phyloP scores from a whole-genome alignment of 805 yeast genomes.

The Starmerella riodocensis region DNA sequence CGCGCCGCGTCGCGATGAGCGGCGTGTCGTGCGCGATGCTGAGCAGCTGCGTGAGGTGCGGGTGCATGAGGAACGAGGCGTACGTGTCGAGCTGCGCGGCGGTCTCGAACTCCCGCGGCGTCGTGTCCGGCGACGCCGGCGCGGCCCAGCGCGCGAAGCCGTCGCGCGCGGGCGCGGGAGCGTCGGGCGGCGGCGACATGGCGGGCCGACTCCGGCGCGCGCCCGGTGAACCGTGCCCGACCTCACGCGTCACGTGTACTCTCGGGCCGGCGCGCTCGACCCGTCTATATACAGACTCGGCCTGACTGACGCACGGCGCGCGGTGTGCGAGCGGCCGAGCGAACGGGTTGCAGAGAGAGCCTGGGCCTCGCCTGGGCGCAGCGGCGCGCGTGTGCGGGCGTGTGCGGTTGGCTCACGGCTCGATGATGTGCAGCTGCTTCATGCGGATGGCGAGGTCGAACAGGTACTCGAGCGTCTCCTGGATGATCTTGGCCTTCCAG shows the following conservation, averaged over 20 bases:
- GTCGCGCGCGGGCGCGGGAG: background rate
- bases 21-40: slow-evolving; percentile 15
- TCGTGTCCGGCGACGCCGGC: slow-evolving; percentile 16
- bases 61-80: slow-evolving; percentile 15
- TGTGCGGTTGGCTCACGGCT: no score
- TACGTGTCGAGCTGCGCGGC: slow-evolving; percentile 15
- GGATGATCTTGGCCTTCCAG: slow-evolving; percentile 85
- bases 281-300: no score
- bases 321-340: no score
- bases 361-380: no score
- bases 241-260: no score
- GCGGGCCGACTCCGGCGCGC: no score
- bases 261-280: no score
- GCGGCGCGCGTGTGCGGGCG: no score
- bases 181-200: background rate
- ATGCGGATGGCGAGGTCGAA: slow-evolving; percentile 74
- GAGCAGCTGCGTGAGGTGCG: slow-evolving; percentile 14
- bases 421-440: no score
- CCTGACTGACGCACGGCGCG: no score
- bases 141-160: slow-evolving; percentile 3
- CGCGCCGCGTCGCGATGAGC: slow-evolving; percentile 7
- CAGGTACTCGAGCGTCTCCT: slow-evolving; percentile 84
- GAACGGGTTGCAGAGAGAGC: no score
- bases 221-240: no score
- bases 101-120: slow-evolving; percentile 13